Evolutionary conservation across 345 rosid species (phyloP).

Genomic region (Eucalyptus tenuipes): DNA sequence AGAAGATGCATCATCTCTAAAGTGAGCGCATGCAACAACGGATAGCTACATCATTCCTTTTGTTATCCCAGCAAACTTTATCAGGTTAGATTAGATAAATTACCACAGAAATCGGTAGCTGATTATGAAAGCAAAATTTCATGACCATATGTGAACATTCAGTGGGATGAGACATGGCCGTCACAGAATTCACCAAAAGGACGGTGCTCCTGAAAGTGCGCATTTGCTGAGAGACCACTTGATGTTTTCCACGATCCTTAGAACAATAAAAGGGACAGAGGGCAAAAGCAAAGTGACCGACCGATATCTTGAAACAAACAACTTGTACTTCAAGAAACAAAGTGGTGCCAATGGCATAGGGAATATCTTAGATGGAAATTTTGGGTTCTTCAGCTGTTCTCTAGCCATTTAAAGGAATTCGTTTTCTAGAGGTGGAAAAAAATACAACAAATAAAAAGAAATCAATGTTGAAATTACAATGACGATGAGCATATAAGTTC

Average conservation of each 20-base stretch:
- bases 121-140: not conserved
- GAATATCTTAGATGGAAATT: not conserved
- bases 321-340: not conserved
- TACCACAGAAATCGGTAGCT: not conserved
- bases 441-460: not conserved
- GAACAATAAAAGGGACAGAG: not conserved
- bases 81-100: not conserved
- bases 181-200: not conserved
- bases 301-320: not conserved
- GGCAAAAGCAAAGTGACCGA: not conserved
- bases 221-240: not conserved
- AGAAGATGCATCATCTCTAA: not conserved
- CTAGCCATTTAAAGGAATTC: not conserved
- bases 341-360: not conserved
- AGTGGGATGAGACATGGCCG: not conserved
- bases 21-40: not conserved
- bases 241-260: not conserved
- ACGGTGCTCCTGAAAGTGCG: not conserved
- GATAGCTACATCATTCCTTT: not conserved
- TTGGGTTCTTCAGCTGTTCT: not conserved
- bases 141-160: not conserved
- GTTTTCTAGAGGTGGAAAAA: not conserved
- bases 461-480: not conserved
- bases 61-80: not conserved
- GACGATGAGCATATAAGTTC: not conserved